Evolutionary conservation across 805 yeast species (phyloP).

Genomic region (Lipomyces spencermartinsiae): DNA sequence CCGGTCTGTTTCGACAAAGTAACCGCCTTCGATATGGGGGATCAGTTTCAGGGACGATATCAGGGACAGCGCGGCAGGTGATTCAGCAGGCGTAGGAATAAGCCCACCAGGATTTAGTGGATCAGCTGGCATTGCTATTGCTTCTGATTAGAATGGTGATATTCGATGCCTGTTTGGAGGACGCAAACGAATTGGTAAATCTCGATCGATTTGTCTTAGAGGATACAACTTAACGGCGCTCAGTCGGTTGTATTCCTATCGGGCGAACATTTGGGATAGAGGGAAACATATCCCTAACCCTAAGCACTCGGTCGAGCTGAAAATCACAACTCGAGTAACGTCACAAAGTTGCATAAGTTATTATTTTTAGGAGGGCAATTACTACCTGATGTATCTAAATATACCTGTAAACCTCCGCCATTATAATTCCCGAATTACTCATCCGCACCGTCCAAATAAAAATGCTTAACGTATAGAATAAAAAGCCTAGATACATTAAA

Average conservation of each 20-base stretch:
- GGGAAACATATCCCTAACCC: too few species aligned
- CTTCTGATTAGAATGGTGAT: background rate
- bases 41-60: constrained; percentile 49
- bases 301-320: too few species aligned
- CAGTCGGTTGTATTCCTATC: too few species aligned
- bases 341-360: too few species aligned
- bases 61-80: constrained; percentile 43
- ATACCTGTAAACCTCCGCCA: background rate
- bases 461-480: background rate
- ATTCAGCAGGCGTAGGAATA: constrained; percentile 32
- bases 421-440: background rate
- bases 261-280: too few species aligned
- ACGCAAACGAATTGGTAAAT: too few species aligned
- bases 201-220: too few species aligned
- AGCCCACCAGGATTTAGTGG: constrained; percentile 20
- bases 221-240: too few species aligned
- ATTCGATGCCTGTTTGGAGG: background rate
- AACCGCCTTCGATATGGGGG: constrained; percentile 64
- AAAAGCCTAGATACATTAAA: background rate
- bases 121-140: background rate
- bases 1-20: constrained; percentile 62
- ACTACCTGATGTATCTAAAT: too few species aligned
- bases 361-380: too few species aligned
- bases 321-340: too few species aligned
- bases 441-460: background rate